Base-by-base conservation (phyloP, 1,284 basidiomycete genomes). In the Amylostereum chailletii region DNA sequence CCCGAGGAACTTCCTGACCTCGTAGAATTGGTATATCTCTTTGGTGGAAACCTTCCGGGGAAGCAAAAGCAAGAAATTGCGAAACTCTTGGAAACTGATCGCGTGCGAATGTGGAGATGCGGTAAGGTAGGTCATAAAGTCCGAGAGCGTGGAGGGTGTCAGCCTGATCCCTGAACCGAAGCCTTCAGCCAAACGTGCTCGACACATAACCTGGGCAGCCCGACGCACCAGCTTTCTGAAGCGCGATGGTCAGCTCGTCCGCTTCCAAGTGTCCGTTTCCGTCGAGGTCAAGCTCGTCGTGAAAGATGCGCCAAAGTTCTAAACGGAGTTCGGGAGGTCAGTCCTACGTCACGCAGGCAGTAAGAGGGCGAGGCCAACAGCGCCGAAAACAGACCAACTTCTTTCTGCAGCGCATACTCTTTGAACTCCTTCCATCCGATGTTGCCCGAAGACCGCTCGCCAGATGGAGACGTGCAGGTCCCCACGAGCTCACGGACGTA, bases 301-400 rank as follows among this genome's bases (percentile, higher is more conserved):
- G 90, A 65, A 95, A 94, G 52, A 92, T 83, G 49, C 79, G 74
- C 92, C 93, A 94, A 42, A 94, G 72, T 65, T 94, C 90, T 84
- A 37, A n/a, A 8, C 19, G 19, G 19, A 19, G 19, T 19, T 19
- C 19, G 19, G 19, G 19, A 19, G 19, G 19, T 19, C 19, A 19
- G 60, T 37, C 44, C 47, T 33, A 30, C 46, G 55, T 52, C 65
- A 56, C 58, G 62, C 49, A 60, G 53, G 54, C 63, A 62, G n/a
- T 36, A 19, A 40, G 42, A 34, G 42, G 50, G 51, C 40, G 43
- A 47, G 51, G 9, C 34, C 34, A 29, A 31, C 37, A 30, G 30
- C 29, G 5, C n/a, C 27, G 19, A 42, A 31, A 41, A 75, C 81
- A 60, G 60, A 85, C 87, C 87, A 51, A 72, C 75, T 72, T 90